Evolutionary conservation across 768 basidiomycete species (phyloP), one percentile per base, ranked within the genome.

Genomic region (Boletus rubropictus): DNA sequence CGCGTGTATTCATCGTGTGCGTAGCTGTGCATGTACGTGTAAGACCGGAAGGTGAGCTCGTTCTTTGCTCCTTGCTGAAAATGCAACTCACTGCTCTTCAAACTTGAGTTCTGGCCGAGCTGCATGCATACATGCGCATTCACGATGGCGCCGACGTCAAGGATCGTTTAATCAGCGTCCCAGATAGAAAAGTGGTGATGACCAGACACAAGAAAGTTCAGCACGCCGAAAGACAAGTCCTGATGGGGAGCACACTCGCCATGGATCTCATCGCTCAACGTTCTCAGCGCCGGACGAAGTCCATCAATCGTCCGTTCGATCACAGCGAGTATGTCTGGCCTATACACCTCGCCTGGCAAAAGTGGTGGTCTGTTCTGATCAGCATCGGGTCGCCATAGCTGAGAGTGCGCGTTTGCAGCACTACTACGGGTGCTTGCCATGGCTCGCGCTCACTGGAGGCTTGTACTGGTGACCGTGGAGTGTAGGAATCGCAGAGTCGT

Each of bases 231-330:
- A 11, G 32, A 32, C 32, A 32, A 15, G 7, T 32, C 32, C 32
- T 32, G 32, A 15, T 15, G 7, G 10, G n/a, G 9, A 17, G 18
- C 5, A 32, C 29, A 7, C 46, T 31, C 56, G 84, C 86, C 76
- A 51, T 84, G 85, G 17, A 91, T 86, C 57, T 85, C 81, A 25
- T 86, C 64, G 58, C 86, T 89, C 17, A 90, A 66, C 29, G 55
- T 64, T 44, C 79, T 72, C 43, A 89, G 64, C 38, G 82, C 79
- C 0, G 62, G 60, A 50, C 79, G 72, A n/a, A 86, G 66, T 20
- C 63, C 69, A 39, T 71, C 60, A 27, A 89, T 74, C 45, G 70
- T 73, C 11, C 65, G 61, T 50, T 82, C 81, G 35, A 88, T 82
- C n/a, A 75, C 74, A 48, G 78, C 65, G 29, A 84, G 64, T 9